Evolutionary conservation across 2,329 filamentous ascomycete species (phyloP).

Genomic region (Pseudocercospora musae): DNA sequence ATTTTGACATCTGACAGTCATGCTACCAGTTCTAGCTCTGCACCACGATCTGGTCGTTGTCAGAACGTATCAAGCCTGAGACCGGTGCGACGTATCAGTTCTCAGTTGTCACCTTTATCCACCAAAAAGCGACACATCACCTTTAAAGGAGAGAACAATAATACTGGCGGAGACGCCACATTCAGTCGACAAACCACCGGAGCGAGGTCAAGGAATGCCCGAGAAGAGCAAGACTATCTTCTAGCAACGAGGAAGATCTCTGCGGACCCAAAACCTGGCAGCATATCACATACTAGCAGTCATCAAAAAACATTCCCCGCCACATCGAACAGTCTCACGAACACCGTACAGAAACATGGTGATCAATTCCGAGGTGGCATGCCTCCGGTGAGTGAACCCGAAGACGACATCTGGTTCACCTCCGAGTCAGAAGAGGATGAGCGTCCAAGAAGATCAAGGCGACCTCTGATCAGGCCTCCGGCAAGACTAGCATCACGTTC

Average conservation of each 20-base stretch:
- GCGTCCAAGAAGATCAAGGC: conserved; percentile 1
- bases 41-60: neutral
- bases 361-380: conserved; percentile 21
- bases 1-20: conserved; percentile 8
- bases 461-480: conserved; percentile 11
- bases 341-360: neutral
- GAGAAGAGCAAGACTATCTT: neutral
- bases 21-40: conserved; percentile 9
- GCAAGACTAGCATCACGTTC: conserved; percentile 26
- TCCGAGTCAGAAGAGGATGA: conserved; percentile 25
- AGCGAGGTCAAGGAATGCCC: neutral
- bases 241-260: neutral
- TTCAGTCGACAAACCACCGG: conserved; percentile 3
- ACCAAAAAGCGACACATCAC: conserved; percentile 16
- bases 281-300: neutral
- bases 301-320: neutral
- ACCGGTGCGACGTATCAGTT: conserved; percentile 2
- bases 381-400: conserved; percentile 8
- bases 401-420: conserved; percentile 34
- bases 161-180: conserved; percentile 11
- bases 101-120: conserved; percentile 8
- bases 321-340: neutral
- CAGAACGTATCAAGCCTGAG: conserved; percentile 1
- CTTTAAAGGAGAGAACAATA: conserved; percentile 10
- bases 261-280: neutral